Conservation (phyloP, 768 basidiomycete species). For the Trametes punicea region DNA sequence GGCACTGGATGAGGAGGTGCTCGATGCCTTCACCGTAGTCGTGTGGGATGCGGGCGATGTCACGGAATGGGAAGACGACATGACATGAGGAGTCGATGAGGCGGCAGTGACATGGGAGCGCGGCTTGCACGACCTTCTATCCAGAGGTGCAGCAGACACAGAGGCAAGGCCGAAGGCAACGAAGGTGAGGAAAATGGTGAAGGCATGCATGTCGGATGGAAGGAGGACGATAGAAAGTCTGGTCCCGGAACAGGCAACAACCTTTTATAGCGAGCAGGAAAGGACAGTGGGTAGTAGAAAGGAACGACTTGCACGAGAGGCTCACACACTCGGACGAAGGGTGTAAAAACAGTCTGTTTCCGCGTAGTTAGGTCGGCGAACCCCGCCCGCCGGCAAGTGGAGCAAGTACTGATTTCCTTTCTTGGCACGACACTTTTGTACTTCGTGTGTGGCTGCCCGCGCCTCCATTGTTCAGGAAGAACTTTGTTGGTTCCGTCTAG, state of each 20-base stretch:
- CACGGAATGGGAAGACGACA: background rate
- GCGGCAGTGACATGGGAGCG: background rate
- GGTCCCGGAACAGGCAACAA: conserved; percentile 4
- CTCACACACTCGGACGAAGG: conserved; percentile 4
- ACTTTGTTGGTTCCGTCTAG: background rate
- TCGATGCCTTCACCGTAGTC: background rate
- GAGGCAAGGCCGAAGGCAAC: conserved; percentile 10
- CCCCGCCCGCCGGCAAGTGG: background rate
- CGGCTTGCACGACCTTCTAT: conserved; percentile 10
- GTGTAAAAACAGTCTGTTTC: background rate
- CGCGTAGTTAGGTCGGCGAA: conserved; percentile 3
- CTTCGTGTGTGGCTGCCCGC: background rate
- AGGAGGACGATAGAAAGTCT: background rate
- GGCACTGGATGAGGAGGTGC: background rate
- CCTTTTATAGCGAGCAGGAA: conserved; percentile 12
- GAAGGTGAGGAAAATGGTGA: conserved; percentile 15
- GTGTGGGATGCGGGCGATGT: background rate
- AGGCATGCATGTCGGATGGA: conserved; percentile 7
- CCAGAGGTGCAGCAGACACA: conserved; percentile 12
- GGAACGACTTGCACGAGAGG: conserved; percentile 17
- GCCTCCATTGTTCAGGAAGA: background rate
- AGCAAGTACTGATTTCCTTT: background rate
- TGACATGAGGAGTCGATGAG: background rate
- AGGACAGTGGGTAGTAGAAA: conserved; percentile 13
- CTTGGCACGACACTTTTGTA: conserved; percentile 3